Evolutionary conservation across 805 yeast species (phyloP), one percentile per base, ranked within the genome.

Genomic region (Yamadazyma olivae): DNA sequence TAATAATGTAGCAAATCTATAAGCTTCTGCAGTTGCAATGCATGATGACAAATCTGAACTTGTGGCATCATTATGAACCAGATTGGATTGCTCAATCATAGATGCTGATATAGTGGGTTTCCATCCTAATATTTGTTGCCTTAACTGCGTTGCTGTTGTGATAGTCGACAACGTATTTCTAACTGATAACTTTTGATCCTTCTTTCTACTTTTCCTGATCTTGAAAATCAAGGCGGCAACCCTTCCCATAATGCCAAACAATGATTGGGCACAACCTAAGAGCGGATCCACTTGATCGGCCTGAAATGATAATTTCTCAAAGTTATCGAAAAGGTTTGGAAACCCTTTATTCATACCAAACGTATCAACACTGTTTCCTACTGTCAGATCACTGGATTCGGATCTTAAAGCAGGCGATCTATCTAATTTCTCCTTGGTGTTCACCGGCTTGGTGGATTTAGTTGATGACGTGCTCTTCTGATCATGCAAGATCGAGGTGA

Each of bases 21-120:
- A 81, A 0, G 86, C 81, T 49, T 81, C 87, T 2, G 87, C 86
- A 1, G 86, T 81, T 2, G 85, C 75, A 17, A 81, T 64, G 39
- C 83, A 76, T 7, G 82, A 72, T 4, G 80, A 59, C 20, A 77
- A 50, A 44, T 80, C 87, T 64, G 80, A 74, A 2, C 64, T 54
- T 1, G 57, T 31, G 4, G 42, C 33, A 10, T 51, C 55, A 24
- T 41, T 37, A 26, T 31, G 32, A 2, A 30, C 26, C 7, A 44
- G 19, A 25, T 39, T 38, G 18, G 45, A 38, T 13, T 44, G 48
- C 41, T 57, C 56, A 6, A 58, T 41, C 46, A 65, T 58, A 10
- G 59, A 53, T 7, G 67, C 49, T 2, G 70, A 52, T 8, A 64
- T 57, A 3, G 66, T 61, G 3, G 86, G 82, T 45, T 64, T 64